Base-by-base conservation (phyloP, 495 filamentous ascomycete species). In the Oidiodendron maius region DNA sequence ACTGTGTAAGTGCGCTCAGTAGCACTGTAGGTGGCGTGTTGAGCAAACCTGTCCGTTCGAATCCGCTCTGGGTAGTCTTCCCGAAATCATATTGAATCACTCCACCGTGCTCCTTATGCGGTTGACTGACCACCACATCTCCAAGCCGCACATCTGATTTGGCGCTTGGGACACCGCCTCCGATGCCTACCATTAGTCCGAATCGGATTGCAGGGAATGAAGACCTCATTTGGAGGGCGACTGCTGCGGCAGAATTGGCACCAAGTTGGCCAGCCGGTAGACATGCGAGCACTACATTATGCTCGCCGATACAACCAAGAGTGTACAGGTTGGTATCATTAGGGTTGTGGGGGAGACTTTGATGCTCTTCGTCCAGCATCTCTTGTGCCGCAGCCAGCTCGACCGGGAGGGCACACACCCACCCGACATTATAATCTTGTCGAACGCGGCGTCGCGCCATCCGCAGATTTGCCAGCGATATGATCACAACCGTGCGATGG, bases 371-470 rank as follows among this genome's bases (percentile, higher is more conserved):
- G 30, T 70, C 67, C 6, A 68, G 61, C 11, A 71, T 56, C 8
- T 41, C 55, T 26, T 38, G 44, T 24, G 64, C 65, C 1, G 65
- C 66, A 35, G 61, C 60, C 23, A 54, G 48, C 34, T 67, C 60
- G 2, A 46, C 63, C 8, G 6, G 34, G 20, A 67, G 38, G 40
- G 62, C 62, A 48, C 63, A 67, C n/a, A 71, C 63, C 64, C 66
- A 69, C 34, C 63, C 66, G 15, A 67, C 59, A 0, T 53, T 63
- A 23, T 65, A 61, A n/a, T 47, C 25, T n/a, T n/a, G n/a, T n/a
- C n/a, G n/a, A n/a, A n/a, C n/a, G n/a, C n/a, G n/a, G n/a, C n/a
- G n/a, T n/a, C n/a, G n/a, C n/a, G n/a, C n/a, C n/a, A n/a, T n/a
- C n/a, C n/a, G n/a, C n/a, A n/a, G n/a, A n/a, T n/a, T n/a, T n/a